A percentile compares a stretch with the other conserved stretches of the same genome.
phyloP scores from a whole-genome alignment of 768 basidiomycete species.

The Psilocybe cyanescens region DNA sequence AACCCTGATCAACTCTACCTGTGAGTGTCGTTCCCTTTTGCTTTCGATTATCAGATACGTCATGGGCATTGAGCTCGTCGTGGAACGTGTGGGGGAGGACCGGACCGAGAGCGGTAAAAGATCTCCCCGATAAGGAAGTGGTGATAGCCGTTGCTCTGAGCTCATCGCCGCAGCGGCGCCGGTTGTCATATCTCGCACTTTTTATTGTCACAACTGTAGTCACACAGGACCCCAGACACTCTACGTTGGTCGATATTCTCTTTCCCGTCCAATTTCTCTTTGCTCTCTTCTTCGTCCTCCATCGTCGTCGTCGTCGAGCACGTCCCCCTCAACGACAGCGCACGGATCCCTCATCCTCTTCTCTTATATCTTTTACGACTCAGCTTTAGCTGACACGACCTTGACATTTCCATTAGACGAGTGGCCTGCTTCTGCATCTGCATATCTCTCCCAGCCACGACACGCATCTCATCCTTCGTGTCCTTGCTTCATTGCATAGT shows the following conservation, averaged over 20 bases:
- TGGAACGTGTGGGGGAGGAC: conserved; percentile 39
- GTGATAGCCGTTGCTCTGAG: conserved; percentile 13
- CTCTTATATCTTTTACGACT: conserved; percentile 43
- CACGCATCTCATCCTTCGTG: conserved; percentile 21
- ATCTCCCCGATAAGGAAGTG: conserved; percentile 26
- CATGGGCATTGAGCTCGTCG: conserved; percentile 35
- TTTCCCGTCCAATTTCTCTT: conserved; percentile 31
- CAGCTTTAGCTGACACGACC: conserved; percentile 45
- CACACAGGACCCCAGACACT: conserved; percentile 22
- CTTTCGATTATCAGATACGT: conserved; percentile 22
- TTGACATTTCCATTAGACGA: conserved; percentile 27
- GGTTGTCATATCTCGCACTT: conserved; percentile 18
- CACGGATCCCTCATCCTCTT: conserved; percentile 26
- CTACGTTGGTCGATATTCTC: conserved; percentile 27
- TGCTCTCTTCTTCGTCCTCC: conserved; percentile 27
- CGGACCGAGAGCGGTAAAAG: conserved; percentile 30
- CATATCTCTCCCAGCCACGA: conserved; percentile 14
- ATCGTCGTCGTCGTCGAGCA: conserved; percentile 43
- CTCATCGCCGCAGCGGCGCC: conserved; percentile 31
- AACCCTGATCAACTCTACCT: conserved; percentile 6
- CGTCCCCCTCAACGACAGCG: conserved; percentile 38
- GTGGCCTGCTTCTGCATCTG: conserved; percentile 19
- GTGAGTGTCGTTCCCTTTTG: conserved; percentile 16
- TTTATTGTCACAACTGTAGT: conserved; percentile 14
- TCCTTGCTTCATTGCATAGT: conserved; percentile 19